Conservation (phyloP, 1,284 basidiomycete species). For the Cutaneotrichosporon sp. region DNA sequence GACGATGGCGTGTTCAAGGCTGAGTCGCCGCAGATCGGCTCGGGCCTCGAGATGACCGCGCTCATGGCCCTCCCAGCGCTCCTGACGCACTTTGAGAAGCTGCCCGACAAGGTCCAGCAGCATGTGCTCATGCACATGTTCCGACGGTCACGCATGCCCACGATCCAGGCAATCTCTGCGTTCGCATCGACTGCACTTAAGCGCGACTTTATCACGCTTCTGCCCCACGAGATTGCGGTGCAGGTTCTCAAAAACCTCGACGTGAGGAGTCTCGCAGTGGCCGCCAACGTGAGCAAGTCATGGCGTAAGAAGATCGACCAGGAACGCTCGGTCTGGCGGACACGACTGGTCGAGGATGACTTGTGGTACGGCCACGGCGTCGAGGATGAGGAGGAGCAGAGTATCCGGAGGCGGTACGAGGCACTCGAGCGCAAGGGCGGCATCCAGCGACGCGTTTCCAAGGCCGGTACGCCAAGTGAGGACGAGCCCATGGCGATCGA, state of each 20-base stretch:
- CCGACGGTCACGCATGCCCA: slow-evolving; percentile 48
- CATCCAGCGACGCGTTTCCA: slow-evolving; percentile 6
- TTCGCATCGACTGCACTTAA: slow-evolving; percentile 48
- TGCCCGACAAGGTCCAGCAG: slow-evolving; percentile 52
- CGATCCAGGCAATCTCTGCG: slow-evolving; percentile 47
- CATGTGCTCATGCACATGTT: slow-evolving; percentile 54
- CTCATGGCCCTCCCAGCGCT: slow-evolving; percentile 49
- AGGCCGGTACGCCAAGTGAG: slow-evolving; percentile 35
- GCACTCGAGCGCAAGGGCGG: slow-evolving; percentile 31
- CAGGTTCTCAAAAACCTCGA: slow-evolving; percentile 48
- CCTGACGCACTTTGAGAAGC: slow-evolving; percentile 46
- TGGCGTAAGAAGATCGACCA: slow-evolving; percentile 50
- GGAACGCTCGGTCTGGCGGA: slow-evolving; percentile 47
- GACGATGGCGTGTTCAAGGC: slow-evolving; percentile 22
- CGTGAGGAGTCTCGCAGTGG: slow-evolving; percentile 35
- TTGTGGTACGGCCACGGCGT: slow-evolving; percentile 46
- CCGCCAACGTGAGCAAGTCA: slow-evolving; percentile 41
- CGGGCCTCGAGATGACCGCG: slow-evolving; percentile 46
- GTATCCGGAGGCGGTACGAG: slow-evolving; percentile 40
- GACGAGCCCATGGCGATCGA: slow-evolving; percentile 34
- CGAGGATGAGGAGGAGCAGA: slow-evolving; percentile 50
- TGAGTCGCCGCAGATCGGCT: slow-evolving; percentile 29
- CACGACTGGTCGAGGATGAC: slow-evolving; percentile 43
- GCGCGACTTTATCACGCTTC: slow-evolving; percentile 48
- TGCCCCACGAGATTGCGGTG: slow-evolving; percentile 51